Conservation (phyloP, 2,329 filamentous ascomycete species). For the Venturia aucupariae region DNA sequence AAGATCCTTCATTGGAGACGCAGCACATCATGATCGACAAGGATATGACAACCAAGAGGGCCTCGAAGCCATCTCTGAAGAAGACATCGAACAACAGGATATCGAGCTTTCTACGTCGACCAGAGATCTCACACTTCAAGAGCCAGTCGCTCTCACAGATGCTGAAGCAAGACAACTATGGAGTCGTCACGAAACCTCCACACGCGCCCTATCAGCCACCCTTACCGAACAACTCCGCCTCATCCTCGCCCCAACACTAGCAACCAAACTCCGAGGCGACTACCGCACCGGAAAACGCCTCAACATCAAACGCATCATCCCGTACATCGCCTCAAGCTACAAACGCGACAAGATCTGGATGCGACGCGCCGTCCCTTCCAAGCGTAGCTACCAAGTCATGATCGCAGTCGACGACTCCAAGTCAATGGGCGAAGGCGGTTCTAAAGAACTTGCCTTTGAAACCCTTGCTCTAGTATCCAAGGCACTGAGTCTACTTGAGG, state of each 20-base stretch:
- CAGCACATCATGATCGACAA: constrained; percentile 22
- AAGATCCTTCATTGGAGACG: constrained; percentile 31
- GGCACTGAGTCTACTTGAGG: constrained; percentile 84
- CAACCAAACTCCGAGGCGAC: constrained; percentile 91
- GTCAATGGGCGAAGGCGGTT: constrained; percentile 78
- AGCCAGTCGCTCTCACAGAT: constrained; percentile 34
- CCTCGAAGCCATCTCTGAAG: not conserved
- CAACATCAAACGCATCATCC: constrained; percentile 99
- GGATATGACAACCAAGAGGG: constrained; percentile 21
- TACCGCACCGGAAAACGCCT: constrained; percentile 97
- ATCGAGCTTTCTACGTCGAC: constrained; percentile 57
- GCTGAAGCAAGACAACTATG: constrained; percentile 63
- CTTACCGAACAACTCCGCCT: constrained; percentile 91
- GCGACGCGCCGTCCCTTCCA: constrained; percentile 81
- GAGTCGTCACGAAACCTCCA: constrained; percentile 74
- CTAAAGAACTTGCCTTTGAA: constrained; percentile 77
- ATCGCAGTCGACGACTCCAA: constrained; percentile 94
- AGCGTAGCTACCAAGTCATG: constrained; percentile 93
- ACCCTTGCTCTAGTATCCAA: constrained; percentile 87
- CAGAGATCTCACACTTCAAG: constrained; percentile 33
- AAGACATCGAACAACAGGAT: constrained; percentile 19
- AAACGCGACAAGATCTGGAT: constrained; percentile 99
- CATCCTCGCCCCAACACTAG: constrained; percentile 87
- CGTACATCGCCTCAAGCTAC: constrained; percentile 95
- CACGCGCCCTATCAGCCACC: constrained; percentile 76